Conservation (phyloP, 345 rosid genomes). For the Syzygium aromaticum region DNA sequence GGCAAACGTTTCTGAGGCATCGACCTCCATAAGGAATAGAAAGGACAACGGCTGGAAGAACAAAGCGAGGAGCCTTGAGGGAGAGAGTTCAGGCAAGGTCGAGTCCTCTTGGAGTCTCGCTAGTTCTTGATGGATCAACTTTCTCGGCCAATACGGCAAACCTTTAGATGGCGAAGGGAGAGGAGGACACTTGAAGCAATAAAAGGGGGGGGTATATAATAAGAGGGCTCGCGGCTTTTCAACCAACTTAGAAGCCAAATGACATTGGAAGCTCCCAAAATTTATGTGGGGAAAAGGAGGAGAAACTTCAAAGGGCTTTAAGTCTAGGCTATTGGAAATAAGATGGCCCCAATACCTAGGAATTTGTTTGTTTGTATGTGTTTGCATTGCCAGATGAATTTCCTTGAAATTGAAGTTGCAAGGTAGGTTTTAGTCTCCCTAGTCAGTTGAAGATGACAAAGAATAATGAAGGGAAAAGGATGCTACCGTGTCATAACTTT, state of each 20-base stretch:
- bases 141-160: neutral
- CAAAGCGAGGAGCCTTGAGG: constrained; percentile 12
- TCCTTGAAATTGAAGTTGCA: neutral
- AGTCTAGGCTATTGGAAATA: neutral
- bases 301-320: neutral
- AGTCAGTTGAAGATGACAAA: neutral
- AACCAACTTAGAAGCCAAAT: neutral
- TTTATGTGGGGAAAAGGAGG: neutral
- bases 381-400: neutral
- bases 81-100: constrained; percentile 24
- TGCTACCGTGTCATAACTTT: neutral
- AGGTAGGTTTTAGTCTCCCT: neutral
- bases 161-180: neutral
- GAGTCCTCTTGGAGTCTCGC: constrained; percentile 2
- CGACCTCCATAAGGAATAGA: neutral
- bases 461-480: neutral
- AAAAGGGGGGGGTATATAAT: neutral
- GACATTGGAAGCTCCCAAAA: neutral
- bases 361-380: neutral
- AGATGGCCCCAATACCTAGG: neutral
- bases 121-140: neutral
- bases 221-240: neutral
- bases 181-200: neutral
- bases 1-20: neutral
- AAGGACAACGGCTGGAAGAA: neutral